Percentiles rank a stretch among this genome's conserved stretches.
phyloP scores from a whole-genome alignment of 176 grass and related monocot species.

The Hordeum marinum region DNA sequence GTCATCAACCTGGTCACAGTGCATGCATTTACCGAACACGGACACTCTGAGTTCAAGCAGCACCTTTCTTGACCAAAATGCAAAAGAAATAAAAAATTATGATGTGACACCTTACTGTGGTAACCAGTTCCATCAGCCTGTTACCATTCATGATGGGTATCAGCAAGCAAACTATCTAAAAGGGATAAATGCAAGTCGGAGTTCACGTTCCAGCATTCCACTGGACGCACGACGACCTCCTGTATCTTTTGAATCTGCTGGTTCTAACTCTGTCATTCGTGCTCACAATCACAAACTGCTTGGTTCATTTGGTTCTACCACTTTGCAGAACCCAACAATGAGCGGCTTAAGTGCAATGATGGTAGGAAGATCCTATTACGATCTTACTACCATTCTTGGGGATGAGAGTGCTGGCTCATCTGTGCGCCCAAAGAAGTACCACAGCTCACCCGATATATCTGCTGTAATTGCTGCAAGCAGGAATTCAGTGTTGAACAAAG shows the following conservation, averaged over 20 bases:
- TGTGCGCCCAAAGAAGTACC: conserved; percentile 62
- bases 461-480: conserved; percentile 45
- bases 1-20: conserved; percentile 44
- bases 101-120: no score
- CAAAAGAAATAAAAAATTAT: no score
- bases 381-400: conserved; percentile 33
- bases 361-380: conserved; percentile 36
- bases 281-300: conserved; percentile 15
- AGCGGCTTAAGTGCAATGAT: conserved; percentile 19
- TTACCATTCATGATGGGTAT: conserved; percentile 84
- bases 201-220: conserved; percentile 22
- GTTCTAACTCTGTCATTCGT: conserved; percentile 27
- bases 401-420: conserved; percentile 26
- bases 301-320: conserved; percentile 29
- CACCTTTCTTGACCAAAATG: no score
- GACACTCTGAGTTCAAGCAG: not conserved
- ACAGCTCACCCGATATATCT: conserved; percentile 67
- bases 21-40: conserved; percentile 27
- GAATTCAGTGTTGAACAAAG: conserved; percentile 34
- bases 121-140: conserved; percentile 49
- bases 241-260: conserved; percentile 35
- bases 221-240: conserved; percentile 17
- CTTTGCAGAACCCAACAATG: conserved; percentile 33
- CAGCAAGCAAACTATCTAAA: conserved; percentile 52
- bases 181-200: conserved; percentile 36